Percentiles rank a stretch among this genome's conserved stretches.
Conservation (phyloP, 352 stramenopile genomes). For the Pythium pectinolyticum region DNA sequence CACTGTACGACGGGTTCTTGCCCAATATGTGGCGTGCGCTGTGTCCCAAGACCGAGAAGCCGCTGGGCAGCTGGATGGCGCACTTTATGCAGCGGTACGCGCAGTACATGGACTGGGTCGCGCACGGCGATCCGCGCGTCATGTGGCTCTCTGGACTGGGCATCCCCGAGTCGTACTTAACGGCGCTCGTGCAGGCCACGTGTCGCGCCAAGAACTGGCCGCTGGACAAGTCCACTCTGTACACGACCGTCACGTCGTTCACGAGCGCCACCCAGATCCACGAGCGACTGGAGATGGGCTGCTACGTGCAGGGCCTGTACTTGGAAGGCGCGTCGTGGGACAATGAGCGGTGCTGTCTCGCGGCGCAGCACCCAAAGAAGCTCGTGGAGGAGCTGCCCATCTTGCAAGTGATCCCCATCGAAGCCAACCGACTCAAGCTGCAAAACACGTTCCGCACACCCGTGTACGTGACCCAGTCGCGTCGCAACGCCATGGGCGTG, state of each 20-base stretch:
- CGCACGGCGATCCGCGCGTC: conserved; percentile 85
- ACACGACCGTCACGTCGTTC: conserved; percentile 91
- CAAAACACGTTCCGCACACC: conserved; percentile 95
- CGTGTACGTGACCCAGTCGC: conserved; percentile 94
- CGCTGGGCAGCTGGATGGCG: conserved; percentile 94
- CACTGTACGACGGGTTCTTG: conserved; percentile 93
- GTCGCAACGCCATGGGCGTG: conserved; percentile 95
- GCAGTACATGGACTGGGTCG: conserved; percentile 93
- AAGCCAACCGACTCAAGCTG: conserved; percentile 93
- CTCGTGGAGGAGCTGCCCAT: conserved; percentile 95
- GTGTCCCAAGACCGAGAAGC: conserved; percentile 93
- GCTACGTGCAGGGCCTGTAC: conserved; percentile 91
- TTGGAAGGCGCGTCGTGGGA: conserved; percentile 95
- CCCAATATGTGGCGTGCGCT: conserved; percentile 90
- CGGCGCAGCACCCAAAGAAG: conserved; percentile 91
- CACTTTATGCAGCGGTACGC: conserved; percentile 88
- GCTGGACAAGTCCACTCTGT: conserved; percentile 94
- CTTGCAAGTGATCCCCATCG: conserved; percentile 94
- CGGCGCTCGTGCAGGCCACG: conserved; percentile 93
- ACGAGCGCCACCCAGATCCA: conserved; percentile 65
- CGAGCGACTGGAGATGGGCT: conserved; percentile 77
- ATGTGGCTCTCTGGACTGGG: conserved; percentile 95
- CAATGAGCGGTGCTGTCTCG: conserved; percentile 64
- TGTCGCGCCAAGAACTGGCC: conserved; percentile 93
- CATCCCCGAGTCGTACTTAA: conserved; percentile 96